phyloP scores from a whole-genome alignment of 768 basidiomycete species.

The Pisolithus microcarpus region DNA sequence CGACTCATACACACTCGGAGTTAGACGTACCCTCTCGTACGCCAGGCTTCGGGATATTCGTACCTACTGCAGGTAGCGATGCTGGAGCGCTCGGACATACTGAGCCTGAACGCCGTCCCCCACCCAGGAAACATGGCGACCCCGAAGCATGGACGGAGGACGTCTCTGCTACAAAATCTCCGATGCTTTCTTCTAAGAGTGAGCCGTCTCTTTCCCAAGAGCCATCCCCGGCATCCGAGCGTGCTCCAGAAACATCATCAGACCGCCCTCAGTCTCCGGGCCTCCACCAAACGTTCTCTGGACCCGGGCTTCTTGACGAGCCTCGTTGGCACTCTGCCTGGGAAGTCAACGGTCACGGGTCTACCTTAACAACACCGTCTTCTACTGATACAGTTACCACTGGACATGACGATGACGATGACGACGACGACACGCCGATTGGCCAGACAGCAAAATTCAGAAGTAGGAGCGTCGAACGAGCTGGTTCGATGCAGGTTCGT shows the following conservation, averaged over 20 bases:
- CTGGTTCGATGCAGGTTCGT: slow-evolving; percentile 20
- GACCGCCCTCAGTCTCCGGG: slow-evolving; percentile 17
- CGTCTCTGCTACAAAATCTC: background rate
- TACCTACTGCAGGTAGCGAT: slow-evolving; percentile 18
- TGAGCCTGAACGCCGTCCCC: background rate
- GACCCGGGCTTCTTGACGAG: slow-evolving; percentile 44
- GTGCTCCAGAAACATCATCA: slow-evolving; percentile 24
- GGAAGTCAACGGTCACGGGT: slow-evolving; percentile 27
- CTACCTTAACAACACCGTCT: slow-evolving; percentile 8
- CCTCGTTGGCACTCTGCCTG: slow-evolving; percentile 48
- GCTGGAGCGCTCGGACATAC: slow-evolving; percentile 10
- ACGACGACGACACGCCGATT: slow-evolving; percentile 65
- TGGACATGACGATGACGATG: slow-evolving; percentile 43
- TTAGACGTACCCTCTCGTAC: slow-evolving; percentile 16
- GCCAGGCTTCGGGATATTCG: slow-evolving; percentile 46
- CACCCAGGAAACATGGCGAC: slow-evolving; percentile 6
- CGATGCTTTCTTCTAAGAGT: slow-evolving; percentile 3
- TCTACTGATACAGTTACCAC: slow-evolving; percentile 17
- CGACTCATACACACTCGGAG: slow-evolving; percentile 8
- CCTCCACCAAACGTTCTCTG: slow-evolving; percentile 32
- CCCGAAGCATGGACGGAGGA: slow-evolving; percentile 3
- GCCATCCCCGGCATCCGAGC: slow-evolving; percentile 19
- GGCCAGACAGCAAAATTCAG: slow-evolving; percentile 36
- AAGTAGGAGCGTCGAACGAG: slow-evolving; percentile 13
- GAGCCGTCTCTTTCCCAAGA: slow-evolving; percentile 8